Evolutionary conservation across 2,329 filamentous ascomycete genomes (phyloP).

Genomic region (Claviceps sp.): DNA sequence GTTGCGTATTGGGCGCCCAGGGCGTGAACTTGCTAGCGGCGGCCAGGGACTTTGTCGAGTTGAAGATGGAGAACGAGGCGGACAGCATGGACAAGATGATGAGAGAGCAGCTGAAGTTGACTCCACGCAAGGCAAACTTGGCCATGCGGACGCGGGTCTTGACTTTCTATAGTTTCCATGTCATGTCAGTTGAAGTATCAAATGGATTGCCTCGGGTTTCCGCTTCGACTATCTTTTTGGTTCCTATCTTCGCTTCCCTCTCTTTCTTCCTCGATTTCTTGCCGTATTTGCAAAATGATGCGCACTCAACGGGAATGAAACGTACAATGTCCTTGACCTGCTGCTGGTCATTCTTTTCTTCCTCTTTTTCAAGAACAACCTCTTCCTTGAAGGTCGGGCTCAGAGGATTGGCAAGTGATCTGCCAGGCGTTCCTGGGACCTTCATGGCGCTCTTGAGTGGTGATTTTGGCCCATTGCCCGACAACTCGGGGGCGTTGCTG

Average conservation of each 20-base stretch:
- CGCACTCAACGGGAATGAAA: conserved; percentile 9
- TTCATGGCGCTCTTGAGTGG: conserved; percentile 85
- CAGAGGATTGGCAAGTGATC: conserved; percentile 60
- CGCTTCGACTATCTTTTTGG: background rate
- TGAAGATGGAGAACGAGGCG: conserved; percentile 85
- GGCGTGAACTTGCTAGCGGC: conserved; percentile 67
- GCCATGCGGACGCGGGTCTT: conserved; percentile 85
- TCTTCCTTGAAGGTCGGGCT: conserved; percentile 91
- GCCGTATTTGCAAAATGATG: background rate
- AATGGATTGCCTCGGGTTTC: background rate
- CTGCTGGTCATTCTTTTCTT: conserved; percentile 68
- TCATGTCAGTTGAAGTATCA: background rate
- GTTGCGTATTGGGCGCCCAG: conserved; percentile 67
- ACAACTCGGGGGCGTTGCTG: conserved; percentile 42
- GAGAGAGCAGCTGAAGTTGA: conserved; percentile 93
- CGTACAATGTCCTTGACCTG: conserved; percentile 80
- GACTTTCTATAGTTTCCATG: conserved; percentile 51
- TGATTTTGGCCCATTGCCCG: conserved; percentile 54
- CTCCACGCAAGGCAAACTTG: conserved; percentile 85
- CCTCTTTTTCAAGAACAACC: conserved; percentile 72
- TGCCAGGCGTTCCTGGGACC: conserved; percentile 68
- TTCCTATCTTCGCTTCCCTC: background rate
- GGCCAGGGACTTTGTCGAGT: conserved; percentile 64
- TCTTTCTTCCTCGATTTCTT: background rate
- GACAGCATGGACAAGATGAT: conserved; percentile 87